Percentiles rank a stretch among this genome's conserved stretches.
phyloP scores from a whole-genome alignment of 1,284 basidiomycete genomes.

The Anthracocystis panici-leucophaei region DNA sequence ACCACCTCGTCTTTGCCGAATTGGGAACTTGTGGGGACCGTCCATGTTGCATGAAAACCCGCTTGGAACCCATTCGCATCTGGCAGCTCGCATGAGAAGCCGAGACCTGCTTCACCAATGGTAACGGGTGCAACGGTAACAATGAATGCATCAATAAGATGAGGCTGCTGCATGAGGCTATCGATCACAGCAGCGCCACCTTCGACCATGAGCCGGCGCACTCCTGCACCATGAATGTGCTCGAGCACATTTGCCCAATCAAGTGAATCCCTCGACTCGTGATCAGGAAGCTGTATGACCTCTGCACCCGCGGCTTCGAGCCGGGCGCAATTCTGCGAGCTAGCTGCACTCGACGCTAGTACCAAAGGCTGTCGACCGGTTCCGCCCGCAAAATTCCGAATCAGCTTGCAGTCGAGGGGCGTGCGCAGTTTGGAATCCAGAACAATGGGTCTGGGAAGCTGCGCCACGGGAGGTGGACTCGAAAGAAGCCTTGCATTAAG shows the following conservation, averaged over 20 bases:
- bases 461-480: slow-evolving; percentile 37
- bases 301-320: slow-evolving; percentile 71
- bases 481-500: slow-evolving; percentile 75
- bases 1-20: slow-evolving; percentile 41
- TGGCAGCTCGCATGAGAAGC: slow-evolving; percentile 25
- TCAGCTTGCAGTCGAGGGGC: slow-evolving; percentile 78
- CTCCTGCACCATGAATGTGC: slow-evolving; percentile 69
- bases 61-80: not conserved
- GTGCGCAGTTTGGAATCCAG: slow-evolving; percentile 83
- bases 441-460: slow-evolving; percentile 82
- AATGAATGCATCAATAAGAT: slow-evolving; percentile 37
- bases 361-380: slow-evolving; percentile 82
- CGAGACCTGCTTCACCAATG: slow-evolving; percentile 29
- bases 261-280: slow-evolving; percentile 27
- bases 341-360: slow-evolving; percentile 71
- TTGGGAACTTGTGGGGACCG: not conserved
- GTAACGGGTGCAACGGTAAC: slow-evolving; percentile 37
- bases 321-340: slow-evolving; percentile 35
- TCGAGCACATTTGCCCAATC: slow-evolving; percentile 47
- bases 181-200: slow-evolving; percentile 87
- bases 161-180: slow-evolving; percentile 73
- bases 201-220: slow-evolving; percentile 91
- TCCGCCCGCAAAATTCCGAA: slow-evolving; percentile 77
- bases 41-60: slow-evolving; percentile 6
- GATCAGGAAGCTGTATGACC: slow-evolving; percentile 65